phyloP scores from a whole-genome alignment of 495 filamentous ascomycete species.

The Aspergillus cavernicola region DNA sequence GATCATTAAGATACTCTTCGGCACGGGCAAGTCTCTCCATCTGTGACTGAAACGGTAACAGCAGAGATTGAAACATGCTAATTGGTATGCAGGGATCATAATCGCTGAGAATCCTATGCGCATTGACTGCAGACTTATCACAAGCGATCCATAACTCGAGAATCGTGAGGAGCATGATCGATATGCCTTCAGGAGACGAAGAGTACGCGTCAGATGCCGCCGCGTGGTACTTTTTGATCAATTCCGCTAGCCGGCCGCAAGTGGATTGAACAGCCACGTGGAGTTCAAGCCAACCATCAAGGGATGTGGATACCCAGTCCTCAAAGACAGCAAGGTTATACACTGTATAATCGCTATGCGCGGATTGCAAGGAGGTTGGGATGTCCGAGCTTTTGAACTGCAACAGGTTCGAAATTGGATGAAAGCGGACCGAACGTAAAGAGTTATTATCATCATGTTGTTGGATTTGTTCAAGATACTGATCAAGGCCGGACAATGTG shows the following conservation, averaged over 20 bases:
- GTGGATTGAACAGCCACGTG: constrained; percentile 22
- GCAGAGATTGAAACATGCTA: constrained; percentile 40
- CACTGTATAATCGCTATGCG: neutral
- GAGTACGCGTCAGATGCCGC: constrained; percentile 31
- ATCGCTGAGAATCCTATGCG: constrained; percentile 39
- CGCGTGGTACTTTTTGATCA: constrained; percentile 32
- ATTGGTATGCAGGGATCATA: constrained; percentile 49
- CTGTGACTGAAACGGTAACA: constrained; percentile 45
- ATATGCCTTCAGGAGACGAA: constrained; percentile 43
- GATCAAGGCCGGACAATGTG: neutral
- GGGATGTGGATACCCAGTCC: constrained; percentile 37
- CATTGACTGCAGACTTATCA: constrained; percentile 46
- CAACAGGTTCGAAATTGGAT: neutral
- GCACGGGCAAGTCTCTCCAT: constrained; percentile 46
- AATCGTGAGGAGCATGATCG: constrained; percentile 56
- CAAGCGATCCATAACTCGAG: constrained; percentile 62
- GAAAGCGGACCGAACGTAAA: neutral
- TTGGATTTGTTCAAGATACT: neutral
- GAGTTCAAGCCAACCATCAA: constrained; percentile 33
- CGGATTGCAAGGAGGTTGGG: neutral
- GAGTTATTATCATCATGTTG: neutral
- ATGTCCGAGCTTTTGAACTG: neutral
- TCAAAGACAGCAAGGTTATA: constrained; percentile 33
- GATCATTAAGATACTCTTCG: constrained; percentile 46
- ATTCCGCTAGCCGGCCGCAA: constrained; percentile 21